A percentile compares a stretch with the other conserved stretches of the same genome.
Conservation (phyloP, 2,329 filamentous ascomycete genomes). For the Knoxdaviesia proteae region DNA sequence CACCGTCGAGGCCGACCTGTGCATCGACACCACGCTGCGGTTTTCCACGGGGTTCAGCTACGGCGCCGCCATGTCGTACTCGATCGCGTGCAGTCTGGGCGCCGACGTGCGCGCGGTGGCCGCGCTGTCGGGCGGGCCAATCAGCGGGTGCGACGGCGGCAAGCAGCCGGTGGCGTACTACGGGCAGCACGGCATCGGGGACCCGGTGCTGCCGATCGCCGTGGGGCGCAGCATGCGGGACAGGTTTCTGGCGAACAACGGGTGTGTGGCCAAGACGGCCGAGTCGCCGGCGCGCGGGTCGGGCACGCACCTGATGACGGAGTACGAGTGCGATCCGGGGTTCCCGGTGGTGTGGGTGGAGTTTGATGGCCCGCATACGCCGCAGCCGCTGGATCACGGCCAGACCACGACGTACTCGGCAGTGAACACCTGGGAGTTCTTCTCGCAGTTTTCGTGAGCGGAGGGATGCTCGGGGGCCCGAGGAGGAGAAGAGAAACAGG, state of each 20-base stretch:
- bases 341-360: conserved; percentile 13
- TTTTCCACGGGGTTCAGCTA: conserved; percentile 23
- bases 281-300: conserved; percentile 7
- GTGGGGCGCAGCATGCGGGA: conserved; percentile 13
- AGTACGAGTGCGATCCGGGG: conserved; percentile 9
- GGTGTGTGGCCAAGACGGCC: conserved; percentile 10
- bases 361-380: conserved; percentile 5
- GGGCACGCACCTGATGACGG: conserved; percentile 8
- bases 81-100: conserved; percentile 18
- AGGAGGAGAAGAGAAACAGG: too few relatives aligned
- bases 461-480: too few relatives aligned
- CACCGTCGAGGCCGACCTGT: conserved; percentile 17
- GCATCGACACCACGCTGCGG: conserved; percentile 18
- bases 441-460: conserved; percentile 2
- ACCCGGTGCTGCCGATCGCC: conserved; percentile 14
- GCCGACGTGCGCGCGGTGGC: conserved; percentile 15
- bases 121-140: conserved; percentile 10
- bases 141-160: conserved; percentile 12
- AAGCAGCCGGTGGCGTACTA: conserved; percentile 15
- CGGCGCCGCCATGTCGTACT: conserved; percentile 19
- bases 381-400: conserved; percentile 1
- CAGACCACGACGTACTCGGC: neutral
- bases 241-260: conserved; percentile 14
- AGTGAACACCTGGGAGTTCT: conserved; percentile 5
- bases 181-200: conserved; percentile 15